These are phyloP conservation scores for Neolentinus lepideus DNA, from an alignment of 1,284 basidiomycete genomes.

Conservation along the genomic window DNA sequence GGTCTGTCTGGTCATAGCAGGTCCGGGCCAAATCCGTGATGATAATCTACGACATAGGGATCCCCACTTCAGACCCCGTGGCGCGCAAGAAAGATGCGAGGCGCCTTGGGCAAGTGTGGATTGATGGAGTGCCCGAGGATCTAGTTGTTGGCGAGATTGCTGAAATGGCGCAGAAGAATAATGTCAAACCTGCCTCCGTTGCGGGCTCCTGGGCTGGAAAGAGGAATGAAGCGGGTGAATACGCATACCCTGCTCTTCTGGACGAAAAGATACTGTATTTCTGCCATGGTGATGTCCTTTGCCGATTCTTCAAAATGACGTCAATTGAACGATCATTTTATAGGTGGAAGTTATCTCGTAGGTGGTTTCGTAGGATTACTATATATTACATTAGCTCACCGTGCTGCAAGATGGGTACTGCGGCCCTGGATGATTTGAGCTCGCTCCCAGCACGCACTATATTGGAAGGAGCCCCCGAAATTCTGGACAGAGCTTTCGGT, in stretches of 20 bases:
- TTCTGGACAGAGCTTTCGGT: slow-evolving; percentile 27
- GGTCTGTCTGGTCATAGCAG: too few relatives aligned
- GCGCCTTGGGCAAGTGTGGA: slow-evolving; percentile 29
- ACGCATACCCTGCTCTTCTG: slow-evolving; percentile 24
- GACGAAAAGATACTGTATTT: slow-evolving; percentile 46
- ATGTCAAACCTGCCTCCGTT: slow-evolving; percentile 34
- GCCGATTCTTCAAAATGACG: not conserved
- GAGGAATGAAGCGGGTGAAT: not conserved
- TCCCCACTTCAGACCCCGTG: too few relatives aligned
- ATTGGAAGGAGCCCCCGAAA: slow-evolving; percentile 10
- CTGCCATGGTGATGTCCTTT: slow-evolving; percentile 38
- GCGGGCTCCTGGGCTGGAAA: slow-evolving; percentile 45
- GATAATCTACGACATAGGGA: too few relatives aligned
- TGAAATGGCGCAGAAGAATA: slow-evolving; percentile 30
- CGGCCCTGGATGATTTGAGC: slow-evolving; percentile 31
- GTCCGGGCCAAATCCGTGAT: too few relatives aligned
- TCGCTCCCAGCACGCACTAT: slow-evolving; percentile 15
- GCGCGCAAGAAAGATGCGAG: not conserved
- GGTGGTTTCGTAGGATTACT: not conserved
- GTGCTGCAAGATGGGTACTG: slow-evolving; percentile 27
- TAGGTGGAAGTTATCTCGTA: not conserved
- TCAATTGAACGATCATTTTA: not conserved
- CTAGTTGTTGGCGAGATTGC: slow-evolving; percentile 42
- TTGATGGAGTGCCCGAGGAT: slow-evolving; percentile 33
- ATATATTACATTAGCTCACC: not conserved